Conservation (phyloP, 768 basidiomycete species). For the Filobasidium wieringae region DNA sequence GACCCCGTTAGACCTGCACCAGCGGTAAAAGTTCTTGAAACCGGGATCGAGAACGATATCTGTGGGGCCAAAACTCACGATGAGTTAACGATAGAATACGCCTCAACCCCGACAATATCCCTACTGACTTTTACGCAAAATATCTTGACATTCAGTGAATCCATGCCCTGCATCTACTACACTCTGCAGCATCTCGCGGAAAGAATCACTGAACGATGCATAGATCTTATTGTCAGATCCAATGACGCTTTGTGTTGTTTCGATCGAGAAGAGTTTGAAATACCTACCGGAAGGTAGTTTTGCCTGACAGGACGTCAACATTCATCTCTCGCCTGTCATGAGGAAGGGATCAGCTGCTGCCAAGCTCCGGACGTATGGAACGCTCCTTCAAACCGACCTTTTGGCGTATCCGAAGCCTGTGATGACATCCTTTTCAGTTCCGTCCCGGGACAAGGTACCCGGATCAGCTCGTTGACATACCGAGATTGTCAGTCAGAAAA, state of each 20-base stretch:
- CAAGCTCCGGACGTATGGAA: not conserved
- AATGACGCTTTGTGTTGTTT: not conserved
- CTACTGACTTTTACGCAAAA: conserved; percentile 56
- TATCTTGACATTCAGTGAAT: conserved; percentile 73
- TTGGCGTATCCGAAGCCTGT: conserved; percentile 54
- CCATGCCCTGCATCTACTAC: conserved; percentile 58
- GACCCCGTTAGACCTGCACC: conserved; percentile 66
- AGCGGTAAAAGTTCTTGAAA: conserved; percentile 75
- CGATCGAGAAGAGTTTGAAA: not conserved
- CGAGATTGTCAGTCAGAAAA: conserved; percentile 80
- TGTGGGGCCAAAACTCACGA: conserved; percentile 29
- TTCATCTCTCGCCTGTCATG: conserved; percentile 51
- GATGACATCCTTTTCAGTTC: not conserved
- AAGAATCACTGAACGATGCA: conserved; percentile 56
- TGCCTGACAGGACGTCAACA: conserved; percentile 56
- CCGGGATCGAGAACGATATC: conserved; percentile 78
- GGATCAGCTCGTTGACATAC: conserved; percentile 30
- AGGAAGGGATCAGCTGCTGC: not conserved
- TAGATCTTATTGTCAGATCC: too few species aligned
- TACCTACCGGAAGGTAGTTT: conserved; percentile 55
- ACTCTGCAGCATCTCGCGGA: conserved; percentile 73
- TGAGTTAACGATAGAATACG: conserved; percentile 3
- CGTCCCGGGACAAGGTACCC: not conserved
- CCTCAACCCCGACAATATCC: not conserved
- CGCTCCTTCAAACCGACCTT: conserved; percentile 38